Evolutionary conservation across 164 flowering plant genomes (phyloP).

Genomic region (Vitis riparia): DNA sequence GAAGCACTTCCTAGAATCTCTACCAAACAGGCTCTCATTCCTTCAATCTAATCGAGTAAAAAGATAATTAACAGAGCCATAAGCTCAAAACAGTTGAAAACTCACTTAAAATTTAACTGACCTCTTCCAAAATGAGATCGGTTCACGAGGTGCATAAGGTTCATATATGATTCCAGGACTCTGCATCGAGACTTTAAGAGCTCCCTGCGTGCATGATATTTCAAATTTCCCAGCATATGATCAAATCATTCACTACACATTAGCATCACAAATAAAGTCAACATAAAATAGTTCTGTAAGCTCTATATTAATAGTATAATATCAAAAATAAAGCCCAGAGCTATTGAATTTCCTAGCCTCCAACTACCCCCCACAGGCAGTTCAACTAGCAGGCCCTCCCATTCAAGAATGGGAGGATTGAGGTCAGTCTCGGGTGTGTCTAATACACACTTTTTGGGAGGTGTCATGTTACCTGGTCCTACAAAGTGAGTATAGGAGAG

Average conservation of each 20-base stretch:
- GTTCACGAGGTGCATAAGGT: slow-evolving; percentile 80
- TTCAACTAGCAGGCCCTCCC: too few species aligned
- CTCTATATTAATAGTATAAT: not conserved
- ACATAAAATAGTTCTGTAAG: not conserved
- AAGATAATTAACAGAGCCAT: not conserved
- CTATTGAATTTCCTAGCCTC: not conserved
- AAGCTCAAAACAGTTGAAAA: not conserved
- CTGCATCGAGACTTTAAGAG: slow-evolving; percentile 56
- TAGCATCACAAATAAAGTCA: not conserved
- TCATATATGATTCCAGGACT: slow-evolving; percentile 95
- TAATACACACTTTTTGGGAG: too few species aligned
- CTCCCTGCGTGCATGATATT: slow-evolving; percentile 49
- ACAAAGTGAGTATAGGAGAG: too few species aligned
- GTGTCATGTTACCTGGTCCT: too few species aligned
- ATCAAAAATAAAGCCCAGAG: not conserved
- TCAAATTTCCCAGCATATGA: not conserved
- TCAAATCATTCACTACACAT: not conserved
- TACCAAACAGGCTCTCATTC: too few species aligned
- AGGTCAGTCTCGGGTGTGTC: too few species aligned
- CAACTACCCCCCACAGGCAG: not conserved
- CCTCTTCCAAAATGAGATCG: slow-evolving; percentile 81
- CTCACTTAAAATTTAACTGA: slow-evolving; percentile 24
- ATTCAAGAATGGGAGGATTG: too few species aligned
- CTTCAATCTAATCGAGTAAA: not conserved
- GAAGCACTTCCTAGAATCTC: too few species aligned